A percentile compares a stretch with the other conserved stretches of the same genome.
These are phyloP conservation scores for Aspergillus hortae DNA, from an alignment of 2,329 filamentous ascomycete species.

Conservation along the genomic window DNA sequence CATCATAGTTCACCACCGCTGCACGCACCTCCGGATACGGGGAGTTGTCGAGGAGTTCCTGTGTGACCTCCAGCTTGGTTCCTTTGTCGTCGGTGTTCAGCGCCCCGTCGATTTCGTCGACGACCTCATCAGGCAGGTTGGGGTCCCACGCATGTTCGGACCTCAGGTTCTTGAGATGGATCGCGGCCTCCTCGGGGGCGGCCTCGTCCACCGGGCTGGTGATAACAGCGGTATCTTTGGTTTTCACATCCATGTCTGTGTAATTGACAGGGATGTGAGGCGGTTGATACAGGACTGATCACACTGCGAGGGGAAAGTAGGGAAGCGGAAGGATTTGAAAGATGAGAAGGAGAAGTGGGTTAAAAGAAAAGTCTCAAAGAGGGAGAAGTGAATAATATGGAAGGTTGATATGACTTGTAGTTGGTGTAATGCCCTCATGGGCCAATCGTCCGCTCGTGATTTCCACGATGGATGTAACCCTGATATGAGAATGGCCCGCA, in stretches of 20 bases:
- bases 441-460: no score
- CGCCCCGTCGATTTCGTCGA: slow-evolving; percentile 59
- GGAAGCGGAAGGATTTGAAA: background rate
- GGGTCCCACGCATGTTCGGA: slow-evolving; percentile 62
- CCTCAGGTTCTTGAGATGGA: slow-evolving; percentile 53
- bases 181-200: slow-evolving; percentile 20
- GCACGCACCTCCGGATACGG: slow-evolving; percentile 66
- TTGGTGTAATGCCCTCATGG: background rate
- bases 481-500: background rate
- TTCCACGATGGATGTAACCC: background rate
- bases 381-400: background rate
- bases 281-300: background rate
- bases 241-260: slow-evolving; percentile 1
- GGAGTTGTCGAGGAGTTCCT: slow-evolving; percentile 62
- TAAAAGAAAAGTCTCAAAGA: background rate
- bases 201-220: slow-evolving; percentile 1
- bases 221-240: background rate
- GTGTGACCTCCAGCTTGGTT: slow-evolving; percentile 56
- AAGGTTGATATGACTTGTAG: background rate
- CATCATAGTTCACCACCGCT: slow-evolving; percentile 62
- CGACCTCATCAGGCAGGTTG: slow-evolving; percentile 61
- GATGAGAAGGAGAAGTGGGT: background rate
- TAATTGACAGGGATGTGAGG: background rate
- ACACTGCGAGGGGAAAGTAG: background rate
- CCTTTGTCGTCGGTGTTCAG: slow-evolving; percentile 54